Evolutionary conservation across 306 rosid species (phyloP).

Genomic region (Ochetophila trinervis): DNA sequence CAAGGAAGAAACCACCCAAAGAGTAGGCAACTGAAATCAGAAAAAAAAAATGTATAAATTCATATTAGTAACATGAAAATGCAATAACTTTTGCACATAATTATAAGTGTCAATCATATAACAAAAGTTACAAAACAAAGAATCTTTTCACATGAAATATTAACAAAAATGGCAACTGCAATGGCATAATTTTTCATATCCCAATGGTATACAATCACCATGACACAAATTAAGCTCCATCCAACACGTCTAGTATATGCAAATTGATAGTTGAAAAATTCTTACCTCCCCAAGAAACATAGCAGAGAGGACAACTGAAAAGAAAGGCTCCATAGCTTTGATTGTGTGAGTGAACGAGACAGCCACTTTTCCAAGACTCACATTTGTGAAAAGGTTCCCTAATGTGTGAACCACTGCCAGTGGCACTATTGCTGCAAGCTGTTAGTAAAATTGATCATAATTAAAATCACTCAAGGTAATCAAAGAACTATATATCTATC

Average conservation of each 20-base stretch:
- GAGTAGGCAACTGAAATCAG: constrained; percentile 54
- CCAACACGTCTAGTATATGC: neutral
- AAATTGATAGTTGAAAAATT: constrained; percentile 5
- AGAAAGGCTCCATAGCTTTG: constrained; percentile 93
- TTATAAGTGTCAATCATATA: neutral
- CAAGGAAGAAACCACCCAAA: constrained; percentile 80
- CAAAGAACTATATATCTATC: constrained; percentile 10
- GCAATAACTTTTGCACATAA: neutral
- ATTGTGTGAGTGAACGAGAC: constrained; percentile 97
- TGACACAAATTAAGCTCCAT: constrained; percentile 1
- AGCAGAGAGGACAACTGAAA: constrained; percentile 83
- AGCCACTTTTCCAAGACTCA: constrained; percentile 96
- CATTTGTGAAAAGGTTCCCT: constrained; percentile 87
- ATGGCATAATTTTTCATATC: neutral
- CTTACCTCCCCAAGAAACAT: constrained; percentile 93
- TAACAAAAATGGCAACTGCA: neutral
- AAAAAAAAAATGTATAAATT: neutral
- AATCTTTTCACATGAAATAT: neutral
- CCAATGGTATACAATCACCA: neutral
- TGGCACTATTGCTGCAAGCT: constrained; percentile 82
- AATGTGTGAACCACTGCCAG: constrained; percentile 77
- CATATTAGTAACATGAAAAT: constrained; percentile 3
- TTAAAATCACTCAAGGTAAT: constrained; percentile 17
- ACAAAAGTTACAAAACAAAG: no score
- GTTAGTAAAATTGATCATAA: constrained; percentile 18